phyloP scores from a whole-genome alignment of 2,329 filamentous ascomycete species.

The Biscogniauxia sp. region DNA sequence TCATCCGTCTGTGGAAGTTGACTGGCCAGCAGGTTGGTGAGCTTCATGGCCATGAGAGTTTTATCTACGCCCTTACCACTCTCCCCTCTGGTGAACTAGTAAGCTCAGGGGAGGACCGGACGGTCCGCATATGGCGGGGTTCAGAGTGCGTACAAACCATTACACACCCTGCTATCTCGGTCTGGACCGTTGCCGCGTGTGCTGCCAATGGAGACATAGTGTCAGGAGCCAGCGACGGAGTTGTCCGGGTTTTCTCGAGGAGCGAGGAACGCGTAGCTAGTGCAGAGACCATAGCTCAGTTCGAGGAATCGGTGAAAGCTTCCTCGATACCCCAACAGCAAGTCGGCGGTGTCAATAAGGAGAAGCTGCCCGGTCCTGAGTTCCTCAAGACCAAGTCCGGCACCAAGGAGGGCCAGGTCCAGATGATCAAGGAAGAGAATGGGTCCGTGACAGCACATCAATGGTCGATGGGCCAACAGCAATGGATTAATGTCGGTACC shows the following conservation, averaged over 20 bases:
- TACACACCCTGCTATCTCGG: slow-evolving; percentile 92
- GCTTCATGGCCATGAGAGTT: slow-evolving; percentile 86
- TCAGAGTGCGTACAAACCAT: slow-evolving; percentile 88
- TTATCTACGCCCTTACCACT: slow-evolving; percentile 81
- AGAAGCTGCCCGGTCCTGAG: slow-evolving; percentile 83
- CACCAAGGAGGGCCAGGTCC: slow-evolving; percentile 94
- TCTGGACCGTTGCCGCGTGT: slow-evolving; percentile 89
- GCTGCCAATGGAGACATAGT: slow-evolving; percentile 84
- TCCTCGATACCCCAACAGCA: slow-evolving; percentile 89
- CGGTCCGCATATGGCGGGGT: slow-evolving; percentile 83
- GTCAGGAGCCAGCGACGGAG: slow-evolving; percentile 85
- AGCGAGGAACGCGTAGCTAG: slow-evolving; percentile 67
- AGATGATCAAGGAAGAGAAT: slow-evolving; percentile 82
- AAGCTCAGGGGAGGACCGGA: slow-evolving; percentile 92
- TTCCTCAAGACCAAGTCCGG: slow-evolving; percentile 80
- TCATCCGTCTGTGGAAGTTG: slow-evolving; percentile 83
- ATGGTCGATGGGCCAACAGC: slow-evolving; percentile 70
- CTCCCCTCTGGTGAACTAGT: slow-evolving; percentile 84
- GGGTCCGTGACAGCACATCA: slow-evolving; percentile 83
- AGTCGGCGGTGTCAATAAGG: slow-evolving; percentile 81
- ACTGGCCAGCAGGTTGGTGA: slow-evolving; percentile 73
- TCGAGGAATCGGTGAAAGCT: slow-evolving; percentile 77
- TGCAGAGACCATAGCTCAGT: slow-evolving; percentile 64
- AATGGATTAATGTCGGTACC: slow-evolving; percentile 90
- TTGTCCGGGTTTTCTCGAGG: slow-evolving; percentile 81